Base-by-base conservation (phyloP, 345 rosid genomes). In the Eucalyptus guilfoylei region DNA sequence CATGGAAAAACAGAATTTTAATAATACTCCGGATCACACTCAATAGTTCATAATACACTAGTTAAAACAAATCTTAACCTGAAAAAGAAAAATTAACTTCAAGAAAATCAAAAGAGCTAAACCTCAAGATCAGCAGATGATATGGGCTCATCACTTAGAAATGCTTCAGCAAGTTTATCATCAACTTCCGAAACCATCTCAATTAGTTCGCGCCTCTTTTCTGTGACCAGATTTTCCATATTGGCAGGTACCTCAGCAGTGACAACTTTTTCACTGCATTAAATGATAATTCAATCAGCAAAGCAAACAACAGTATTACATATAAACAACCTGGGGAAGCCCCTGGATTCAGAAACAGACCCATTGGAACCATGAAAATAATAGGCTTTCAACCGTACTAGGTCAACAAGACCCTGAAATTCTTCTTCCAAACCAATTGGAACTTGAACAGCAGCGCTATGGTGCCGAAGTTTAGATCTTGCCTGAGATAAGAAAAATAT, bases 111-210 rank as follows among this genome's bases (percentile, higher is more conserved):
- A 88, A 87, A 58, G 91, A 91, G 90, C 80, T 76, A 76, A 76
- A 97, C 99, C 99, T 98, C 96, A 88, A 98, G 98, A 81, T 96
- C 98, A 89, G 92, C 19, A 87, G 96, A 34, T 88, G 98, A 92
- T 87, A 98, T 95, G 85, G 98, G 98, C 86, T 97, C 99, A 89
- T 98, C 99, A 87, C 91, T 91, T 17, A 98, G 95, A 92, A 98
- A 98, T 62, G 92, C 91, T 91, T 98, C 99, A 11, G 99, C 99
- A 81, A 98, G 98, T 90, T 92, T 90, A 86, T 98, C 99, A 88
- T 98, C 99, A 89, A 98, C 99, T 93, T 98, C 99, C 81, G 99
- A 98, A 91, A 97, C 99, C 49, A 50, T 88, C 93, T 97, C 99
- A 86, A 98, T 94, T 49, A 98, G 92, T 81, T 98, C 99, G 58